These are phyloP conservation scores for Phytopythium cucurbitacearum DNA, from an alignment of 352 stramenopile species.

Conservation along the genomic window DNA sequence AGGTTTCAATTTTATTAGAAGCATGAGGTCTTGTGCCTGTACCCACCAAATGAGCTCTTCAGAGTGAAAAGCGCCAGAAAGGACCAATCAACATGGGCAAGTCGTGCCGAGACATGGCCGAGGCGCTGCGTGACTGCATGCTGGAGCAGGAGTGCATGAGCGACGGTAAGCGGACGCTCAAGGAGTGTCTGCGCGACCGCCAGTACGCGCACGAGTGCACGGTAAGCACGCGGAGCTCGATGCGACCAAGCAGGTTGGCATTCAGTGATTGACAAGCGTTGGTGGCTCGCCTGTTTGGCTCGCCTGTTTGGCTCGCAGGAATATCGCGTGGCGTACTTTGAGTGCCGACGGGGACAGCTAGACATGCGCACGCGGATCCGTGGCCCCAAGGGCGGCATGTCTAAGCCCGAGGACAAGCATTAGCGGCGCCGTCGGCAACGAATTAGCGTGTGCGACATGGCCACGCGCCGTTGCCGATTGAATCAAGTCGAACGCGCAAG, in stretches of 20 bases:
- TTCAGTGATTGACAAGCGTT: background rate
- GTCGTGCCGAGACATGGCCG: slow-evolving; percentile 79
- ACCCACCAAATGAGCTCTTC: background rate
- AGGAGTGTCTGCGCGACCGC: slow-evolving; percentile 69
- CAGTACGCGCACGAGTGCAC: slow-evolving; percentile 69
- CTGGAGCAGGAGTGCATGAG: slow-evolving; percentile 71
- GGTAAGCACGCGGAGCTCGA: slow-evolving; percentile 18
- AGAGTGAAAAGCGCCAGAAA: background rate
- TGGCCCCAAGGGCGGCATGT: slow-evolving; percentile 68
- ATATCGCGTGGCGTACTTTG: slow-evolving; percentile 77
- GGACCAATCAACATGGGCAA: slow-evolving; percentile 52
- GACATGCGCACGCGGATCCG: slow-evolving; percentile 84
- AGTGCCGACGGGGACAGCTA: slow-evolving; percentile 80
- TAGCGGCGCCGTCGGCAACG: background rate
- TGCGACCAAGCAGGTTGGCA: background rate
- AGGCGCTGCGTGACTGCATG: slow-evolving; percentile 80
- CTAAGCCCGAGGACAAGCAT: slow-evolving; percentile 30
- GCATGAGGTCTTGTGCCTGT: too few species aligned
- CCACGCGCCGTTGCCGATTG: background rate
- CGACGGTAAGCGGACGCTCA: slow-evolving; percentile 66
- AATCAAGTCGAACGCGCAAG: background rate
- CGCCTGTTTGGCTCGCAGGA: slow-evolving; percentile 31
- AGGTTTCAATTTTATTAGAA: too few species aligned
- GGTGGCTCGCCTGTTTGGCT: background rate
- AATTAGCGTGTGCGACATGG: background rate